Base-by-base conservation (phyloP, 148 eudicot genomes). In the Diospyros lotus region DNA sequence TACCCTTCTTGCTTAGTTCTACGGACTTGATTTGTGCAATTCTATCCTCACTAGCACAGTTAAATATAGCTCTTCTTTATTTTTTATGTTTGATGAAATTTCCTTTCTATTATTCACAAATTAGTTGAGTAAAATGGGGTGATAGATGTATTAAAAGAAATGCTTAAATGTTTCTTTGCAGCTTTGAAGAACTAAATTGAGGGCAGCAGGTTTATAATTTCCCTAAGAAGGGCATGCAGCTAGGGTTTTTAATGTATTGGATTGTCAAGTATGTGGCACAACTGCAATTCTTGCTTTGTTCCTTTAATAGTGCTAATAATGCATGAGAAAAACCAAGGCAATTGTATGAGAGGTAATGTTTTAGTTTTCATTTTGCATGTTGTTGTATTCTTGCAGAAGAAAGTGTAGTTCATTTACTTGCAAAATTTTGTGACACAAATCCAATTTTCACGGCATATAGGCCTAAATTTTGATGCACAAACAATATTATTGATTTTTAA, bases 111-210 rank as follows among this genome's bases (percentile, higher is more conserved):
- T 68, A 18, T 68, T 4, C 14, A 39, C 38, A 12, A 3, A 62
- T 9, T 48, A 38, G 9, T 64, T n/a, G 40, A 63, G 40, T 65
- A 64, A 74, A 40, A 18, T 74, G 28, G 28, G 28, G 28, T 52
- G 64, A 74, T 51, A 13, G 59, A 40, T 9, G 3, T 1, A 51
- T 73, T 50, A 39, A 7, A 53, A 40, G 6, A 51, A 28, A 28
- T 14, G n/a, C 13, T 64, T n/a, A 65, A 52, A 40, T n/a, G 10
- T 53, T 48, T 63, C n/a, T 51, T 74, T 73, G 60, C 58, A 64
- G 76, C 44, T 73, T 73, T 62, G 59, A 73, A 62, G 76, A 65
- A 52, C 59, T 15, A 51, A 62, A 39, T 53, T 13, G 58, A 61
- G 69, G 41, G 6, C 69, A 62, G 58, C 4, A 48, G 7, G 58